phyloP scores from a whole-genome alignment of 164 flowering plant species.

The Magnolia officinalis region DNA sequence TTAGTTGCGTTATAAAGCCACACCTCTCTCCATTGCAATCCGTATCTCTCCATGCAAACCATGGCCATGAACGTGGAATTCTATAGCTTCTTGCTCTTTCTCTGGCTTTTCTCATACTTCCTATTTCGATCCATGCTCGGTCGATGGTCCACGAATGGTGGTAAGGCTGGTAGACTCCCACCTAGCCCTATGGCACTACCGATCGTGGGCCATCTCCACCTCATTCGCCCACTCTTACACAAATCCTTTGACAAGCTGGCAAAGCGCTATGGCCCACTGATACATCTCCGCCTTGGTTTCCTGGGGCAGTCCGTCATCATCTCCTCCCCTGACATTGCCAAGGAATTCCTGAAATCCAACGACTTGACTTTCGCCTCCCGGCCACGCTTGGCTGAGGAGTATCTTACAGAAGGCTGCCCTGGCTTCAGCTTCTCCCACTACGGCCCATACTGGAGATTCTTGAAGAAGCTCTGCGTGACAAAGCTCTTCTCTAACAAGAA shows the following conservation, averaged over 20 bases:
- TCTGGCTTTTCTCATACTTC: not conserved
- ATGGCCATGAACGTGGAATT: not conserved
- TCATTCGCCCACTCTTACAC: slow-evolving; percentile 45
- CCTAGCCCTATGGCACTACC: slow-evolving; percentile 38
- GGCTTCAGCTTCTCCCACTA: slow-evolving; percentile 40
- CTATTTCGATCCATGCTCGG: slow-evolving; percentile 2
- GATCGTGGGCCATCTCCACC: slow-evolving; percentile 48
- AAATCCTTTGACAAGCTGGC: slow-evolving; percentile 33
- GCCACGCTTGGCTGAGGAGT: slow-evolving; percentile 36
- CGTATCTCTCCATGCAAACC: no score
- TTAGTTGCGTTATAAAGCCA: no score
- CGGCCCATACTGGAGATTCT: slow-evolving; percentile 57
- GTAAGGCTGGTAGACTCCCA: slow-evolving; percentile 12
- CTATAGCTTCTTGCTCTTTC: not conserved
- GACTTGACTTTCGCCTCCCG: slow-evolving; percentile 42
- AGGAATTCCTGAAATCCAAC: slow-evolving; percentile 36
- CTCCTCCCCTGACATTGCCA: slow-evolving; percentile 42
- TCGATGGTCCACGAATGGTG: not conserved
- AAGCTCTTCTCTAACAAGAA: slow-evolving; percentile 38
- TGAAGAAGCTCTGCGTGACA: slow-evolving; percentile 41
- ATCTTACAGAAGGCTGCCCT: slow-evolving; percentile 44
- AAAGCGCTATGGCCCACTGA: slow-evolving; percentile 37
- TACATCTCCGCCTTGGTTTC: slow-evolving; percentile 43
- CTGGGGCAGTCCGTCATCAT: slow-evolving; percentile 33
- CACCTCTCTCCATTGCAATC: no score